These are phyloP conservation scores for Urostyla sp. DNA, from an alignment of 73 alveolate genomes.

Conservation along the genomic window DNA sequence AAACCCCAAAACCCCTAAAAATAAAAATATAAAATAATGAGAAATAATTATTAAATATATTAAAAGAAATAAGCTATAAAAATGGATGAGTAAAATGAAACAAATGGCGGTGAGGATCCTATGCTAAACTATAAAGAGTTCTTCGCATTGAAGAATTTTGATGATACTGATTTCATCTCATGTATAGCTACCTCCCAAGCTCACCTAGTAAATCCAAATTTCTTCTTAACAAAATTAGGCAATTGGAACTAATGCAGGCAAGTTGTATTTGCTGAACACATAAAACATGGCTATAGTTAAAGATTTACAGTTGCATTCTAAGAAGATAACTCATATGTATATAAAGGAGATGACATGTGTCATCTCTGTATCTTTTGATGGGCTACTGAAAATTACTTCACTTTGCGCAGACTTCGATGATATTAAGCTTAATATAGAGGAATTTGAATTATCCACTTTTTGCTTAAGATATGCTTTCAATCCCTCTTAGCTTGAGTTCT, in stretches of 20 bases:
- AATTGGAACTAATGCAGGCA: slow-evolving; percentile 38
- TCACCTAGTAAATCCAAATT: neutral
- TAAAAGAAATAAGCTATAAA: neutral
- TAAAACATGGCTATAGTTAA: neutral
- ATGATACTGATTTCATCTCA: slow-evolving; percentile 28
- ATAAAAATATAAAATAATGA: neutral
- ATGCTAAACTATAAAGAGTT: slow-evolving; percentile 34
- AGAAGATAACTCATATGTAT: slow-evolving; percentile 16
- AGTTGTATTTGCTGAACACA: slow-evolving; percentile 2
- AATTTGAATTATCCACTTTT: slow-evolving; percentile 40
- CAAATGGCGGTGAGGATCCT: slow-evolving; percentile 15
- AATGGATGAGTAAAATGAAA: neutral
- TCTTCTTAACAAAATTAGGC: slow-evolving; percentile 3
- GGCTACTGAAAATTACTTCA: slow-evolving; percentile 29
- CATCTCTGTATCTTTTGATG: slow-evolving; percentile 39
- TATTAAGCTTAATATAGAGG: slow-evolving; percentile 20
- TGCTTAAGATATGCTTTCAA: slow-evolving; percentile 29
- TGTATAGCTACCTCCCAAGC: slow-evolving; percentile 5
- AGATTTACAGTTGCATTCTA: neutral
- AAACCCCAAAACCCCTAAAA: neutral
- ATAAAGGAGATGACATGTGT: slow-evolving; percentile 29
- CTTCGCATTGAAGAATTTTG: slow-evolving; percentile 24
- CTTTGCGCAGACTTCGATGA: slow-evolving; percentile 53
- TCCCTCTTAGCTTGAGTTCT: slow-evolving; percentile 45
- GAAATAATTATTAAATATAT: neutral